Conservation (phyloP, 192 early-diverging fungal genomes). For the Coemansia biformis region DNA sequence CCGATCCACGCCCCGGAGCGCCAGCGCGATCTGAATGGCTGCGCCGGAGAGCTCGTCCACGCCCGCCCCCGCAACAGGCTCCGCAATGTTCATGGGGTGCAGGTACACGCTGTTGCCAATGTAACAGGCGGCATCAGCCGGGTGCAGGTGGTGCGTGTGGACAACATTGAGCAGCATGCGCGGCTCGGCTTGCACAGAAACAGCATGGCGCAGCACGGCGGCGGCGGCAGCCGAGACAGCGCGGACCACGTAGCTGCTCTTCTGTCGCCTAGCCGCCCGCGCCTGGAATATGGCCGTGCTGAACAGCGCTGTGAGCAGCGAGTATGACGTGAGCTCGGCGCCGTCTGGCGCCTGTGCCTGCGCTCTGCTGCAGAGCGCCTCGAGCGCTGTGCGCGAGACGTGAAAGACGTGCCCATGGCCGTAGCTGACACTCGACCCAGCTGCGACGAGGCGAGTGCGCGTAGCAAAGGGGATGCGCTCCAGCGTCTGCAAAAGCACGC, state of each 20-base stretch:
- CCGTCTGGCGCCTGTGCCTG: background rate
- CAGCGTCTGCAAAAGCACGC: constrained; percentile 2
- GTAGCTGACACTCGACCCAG: constrained; percentile 2
- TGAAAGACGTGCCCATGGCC: constrained; percentile 28
- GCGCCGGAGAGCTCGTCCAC: constrained; percentile 4
- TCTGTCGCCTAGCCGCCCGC: too few species aligned
- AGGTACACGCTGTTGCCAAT: constrained; percentile 29
- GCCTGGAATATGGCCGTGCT: constrained; percentile 15
- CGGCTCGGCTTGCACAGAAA: background rate
- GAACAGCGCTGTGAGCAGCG: constrained; percentile 25
- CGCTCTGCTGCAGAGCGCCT: constrained; percentile 7
- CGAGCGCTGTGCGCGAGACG: constrained; percentile 12
- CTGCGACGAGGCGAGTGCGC: constrained; percentile 13
- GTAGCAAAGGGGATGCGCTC: constrained; percentile 11
- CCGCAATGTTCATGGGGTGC: constrained; percentile 5
- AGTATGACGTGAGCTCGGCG: constrained; percentile 9
- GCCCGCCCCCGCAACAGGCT: background rate
- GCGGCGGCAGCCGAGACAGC: too few species aligned
- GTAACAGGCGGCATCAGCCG: constrained; percentile 9
- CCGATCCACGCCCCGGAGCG: constrained; percentile 4
- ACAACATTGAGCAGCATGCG: constrained; percentile 19
- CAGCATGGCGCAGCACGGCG: background rate
- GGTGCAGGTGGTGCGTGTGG: constrained; percentile 11
- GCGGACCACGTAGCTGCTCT: too few species aligned
- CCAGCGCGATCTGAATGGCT: constrained; percentile 2